Evolutionary conservation across 2,329 filamentous ascomycete genomes (phyloP), one percentile per base, ranked within the genome.

Genomic region (Diplocarpon mali): DNA sequence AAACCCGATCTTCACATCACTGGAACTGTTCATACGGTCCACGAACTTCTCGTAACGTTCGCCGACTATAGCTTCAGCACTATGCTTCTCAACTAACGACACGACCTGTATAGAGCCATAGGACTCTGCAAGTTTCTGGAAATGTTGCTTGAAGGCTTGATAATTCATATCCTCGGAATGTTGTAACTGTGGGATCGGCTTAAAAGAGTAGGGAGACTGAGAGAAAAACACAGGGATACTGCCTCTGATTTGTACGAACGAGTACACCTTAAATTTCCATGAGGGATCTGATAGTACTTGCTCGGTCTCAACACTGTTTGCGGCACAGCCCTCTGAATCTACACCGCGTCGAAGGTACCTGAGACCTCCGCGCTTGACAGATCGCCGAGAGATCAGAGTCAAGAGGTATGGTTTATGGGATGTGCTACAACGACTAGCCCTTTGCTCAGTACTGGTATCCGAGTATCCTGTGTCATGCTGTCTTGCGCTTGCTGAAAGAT

Each of bases 181-280:
- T 60, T 88, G 85, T 30, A 93, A 68, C 12, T 85, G 75, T 0
- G 90, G 88, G 10, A 84, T 73, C 0, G 92, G 92, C 60, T 95
- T 95, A 53, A 96, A 77, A 9, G 87, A 88, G 63, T 95, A 96
- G 0, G 90, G 89, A 0, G 85, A 87, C 59, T 98, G 92, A 0
- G 89, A 93, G 61, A 95, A 98, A 68, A 92, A 96, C 0, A 96
- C 65, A 0, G 92, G 92, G 51, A 96, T 94, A 16, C 89, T 95
- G 6, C 89, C 90, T 52, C 92, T 77, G 17, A 88, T 71, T 61
- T 98, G 92, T 3, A 93, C 68, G 56, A 95, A 93, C 0, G 88
- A 95, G 62, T 86, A 85, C 2, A 82, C 71, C 53, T 78, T 85
- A 0, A 71, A 60, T 14, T 78, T 71, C 78, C 84, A 89, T 1